Evolutionary conservation across 225 moss, liverwort and hornwort species (phyloP).

Genomic region (Takakia lepidozioides): DNA sequence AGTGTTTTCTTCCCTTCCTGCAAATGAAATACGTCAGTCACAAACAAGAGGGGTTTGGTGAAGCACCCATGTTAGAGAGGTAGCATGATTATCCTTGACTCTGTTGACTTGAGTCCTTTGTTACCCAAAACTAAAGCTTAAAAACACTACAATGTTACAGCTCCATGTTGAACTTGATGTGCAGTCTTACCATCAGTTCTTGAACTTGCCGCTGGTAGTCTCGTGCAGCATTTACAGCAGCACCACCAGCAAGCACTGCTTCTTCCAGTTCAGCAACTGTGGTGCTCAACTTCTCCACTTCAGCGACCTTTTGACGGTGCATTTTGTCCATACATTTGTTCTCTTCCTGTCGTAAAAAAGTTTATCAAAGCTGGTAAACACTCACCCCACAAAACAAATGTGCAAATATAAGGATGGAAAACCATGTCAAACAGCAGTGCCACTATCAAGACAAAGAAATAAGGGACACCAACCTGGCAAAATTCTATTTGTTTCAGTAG

Average conservation of each 20-base stretch:
- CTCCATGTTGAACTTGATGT: background rate
- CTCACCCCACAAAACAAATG: constrained; percentile 1
- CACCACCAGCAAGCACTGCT: constrained; percentile 58
- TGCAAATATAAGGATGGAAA: background rate
- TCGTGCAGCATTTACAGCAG: constrained; percentile 60
- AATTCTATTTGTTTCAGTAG: constrained; percentile 55
- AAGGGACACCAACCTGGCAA: constrained; percentile 33
- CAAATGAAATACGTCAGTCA: too few relatives aligned
- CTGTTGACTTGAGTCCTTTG: background rate
- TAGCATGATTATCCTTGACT: background rate
- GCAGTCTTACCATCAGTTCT: constrained; percentile 44
- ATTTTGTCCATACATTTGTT: constrained; percentile 63
- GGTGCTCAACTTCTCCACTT: constrained; percentile 52
- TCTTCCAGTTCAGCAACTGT: constrained; percentile 53
- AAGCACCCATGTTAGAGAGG: background rate
- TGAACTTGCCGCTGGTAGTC: constrained; percentile 65
- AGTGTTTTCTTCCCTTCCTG: constrained; percentile 63
- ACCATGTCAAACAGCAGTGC: background rate
- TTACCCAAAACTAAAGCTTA: background rate
- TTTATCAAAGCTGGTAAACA: constrained; percentile 14
- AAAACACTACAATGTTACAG: background rate
- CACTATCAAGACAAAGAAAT: background rate
- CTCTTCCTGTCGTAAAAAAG: constrained; percentile 48
- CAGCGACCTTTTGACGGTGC: constrained; percentile 61
- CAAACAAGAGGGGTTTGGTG: too few relatives aligned